A percentile compares a stretch with the other conserved stretches of the same genome.
Evolutionary conservation across 1,284 basidiomycete species (phyloP).

Genomic region (Vanrija sp.): DNA sequence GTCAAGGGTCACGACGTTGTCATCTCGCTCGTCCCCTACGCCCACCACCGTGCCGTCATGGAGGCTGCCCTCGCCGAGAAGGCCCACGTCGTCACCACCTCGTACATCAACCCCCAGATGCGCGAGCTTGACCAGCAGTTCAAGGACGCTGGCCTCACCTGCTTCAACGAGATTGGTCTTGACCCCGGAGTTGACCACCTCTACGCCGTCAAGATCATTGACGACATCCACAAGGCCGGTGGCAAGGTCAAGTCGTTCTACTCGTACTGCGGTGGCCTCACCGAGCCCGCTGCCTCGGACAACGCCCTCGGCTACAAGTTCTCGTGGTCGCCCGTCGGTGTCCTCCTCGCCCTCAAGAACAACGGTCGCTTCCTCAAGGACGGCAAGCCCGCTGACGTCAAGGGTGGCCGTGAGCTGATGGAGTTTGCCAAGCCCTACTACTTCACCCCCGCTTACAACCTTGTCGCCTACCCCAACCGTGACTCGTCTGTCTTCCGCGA

Average conservation of each 20-base stretch:
- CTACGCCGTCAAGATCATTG: constrained; percentile 95
- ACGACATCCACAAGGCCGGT: constrained; percentile 87
- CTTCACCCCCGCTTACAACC: constrained; percentile 92
- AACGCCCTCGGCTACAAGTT: constrained; percentile 99
- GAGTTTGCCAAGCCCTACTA: constrained; percentile 83
- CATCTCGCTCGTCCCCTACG: constrained; percentile 96
- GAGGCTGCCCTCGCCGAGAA: constrained; percentile 92
- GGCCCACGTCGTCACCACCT: constrained; percentile 88
- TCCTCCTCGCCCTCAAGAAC: constrained; percentile 92
- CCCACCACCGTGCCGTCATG: constrained; percentile 85
- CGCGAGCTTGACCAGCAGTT: constrained; percentile 77
- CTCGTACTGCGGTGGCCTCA: constrained; percentile 95
- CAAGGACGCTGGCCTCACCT: constrained; percentile 85
- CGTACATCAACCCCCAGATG: constrained; percentile 88
- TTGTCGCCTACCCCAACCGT: constrained; percentile 96
- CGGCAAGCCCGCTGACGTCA: constrained; percentile 63
- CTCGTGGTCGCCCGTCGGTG: constrained; percentile 96
- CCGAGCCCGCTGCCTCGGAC: constrained; percentile 74
- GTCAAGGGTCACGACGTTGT: constrained; percentile 88
- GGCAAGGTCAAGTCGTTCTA: constrained; percentile 95
- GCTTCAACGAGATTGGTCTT: constrained; percentile 97
- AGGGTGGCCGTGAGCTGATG: constrained; percentile 70
- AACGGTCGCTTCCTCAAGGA: constrained; percentile 74
- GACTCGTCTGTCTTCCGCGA: constrained; percentile 84
- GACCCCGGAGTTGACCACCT: constrained; percentile 71